These are phyloP conservation scores for Oropetium thomaeum DNA, from an alignment of 176 grass and related monocot genomes.

Conservation along the genomic window DNA sequence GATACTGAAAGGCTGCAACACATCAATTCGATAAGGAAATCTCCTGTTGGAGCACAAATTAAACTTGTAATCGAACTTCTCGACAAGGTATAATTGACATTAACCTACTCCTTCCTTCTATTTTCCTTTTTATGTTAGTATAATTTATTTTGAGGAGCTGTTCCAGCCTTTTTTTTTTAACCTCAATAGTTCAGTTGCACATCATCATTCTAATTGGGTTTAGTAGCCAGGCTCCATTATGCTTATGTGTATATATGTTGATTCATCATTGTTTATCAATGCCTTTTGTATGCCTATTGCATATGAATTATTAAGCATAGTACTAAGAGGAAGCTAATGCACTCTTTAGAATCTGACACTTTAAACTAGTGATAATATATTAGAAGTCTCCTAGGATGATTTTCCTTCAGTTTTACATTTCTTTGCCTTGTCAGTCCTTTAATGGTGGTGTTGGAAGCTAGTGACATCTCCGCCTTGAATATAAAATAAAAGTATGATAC, in stretches of 20 bases:
- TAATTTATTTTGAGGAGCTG: neutral
- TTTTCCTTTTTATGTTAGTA: neutral
- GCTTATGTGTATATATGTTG: neutral
- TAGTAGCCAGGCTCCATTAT: neutral
- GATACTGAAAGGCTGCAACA: constrained; percentile 87
- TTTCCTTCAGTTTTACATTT: neutral
- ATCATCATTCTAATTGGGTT: constrained; percentile 1
- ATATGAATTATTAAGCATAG: neutral
- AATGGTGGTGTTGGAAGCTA: neutral
- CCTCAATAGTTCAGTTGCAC: neutral
- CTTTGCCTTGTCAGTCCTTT: neutral
- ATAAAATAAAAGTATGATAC: neutral
- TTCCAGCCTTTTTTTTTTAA: neutral
- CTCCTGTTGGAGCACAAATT: constrained; percentile 76
- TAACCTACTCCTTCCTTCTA: neutral
- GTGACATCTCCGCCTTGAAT: neutral
- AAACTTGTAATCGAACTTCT: constrained; percentile 84
- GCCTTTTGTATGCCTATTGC: neutral
- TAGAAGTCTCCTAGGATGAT: neutral
- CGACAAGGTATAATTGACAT: constrained; percentile 47
- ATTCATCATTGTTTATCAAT: neutral
- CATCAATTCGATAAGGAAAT: constrained; percentile 76
- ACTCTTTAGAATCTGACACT: neutral
- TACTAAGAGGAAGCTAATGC: neutral
- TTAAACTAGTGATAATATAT: neutral